Base-by-base conservation (phyloP, 2,329 filamentous ascomycete species). In the Fusarium marasasianum region DNA sequence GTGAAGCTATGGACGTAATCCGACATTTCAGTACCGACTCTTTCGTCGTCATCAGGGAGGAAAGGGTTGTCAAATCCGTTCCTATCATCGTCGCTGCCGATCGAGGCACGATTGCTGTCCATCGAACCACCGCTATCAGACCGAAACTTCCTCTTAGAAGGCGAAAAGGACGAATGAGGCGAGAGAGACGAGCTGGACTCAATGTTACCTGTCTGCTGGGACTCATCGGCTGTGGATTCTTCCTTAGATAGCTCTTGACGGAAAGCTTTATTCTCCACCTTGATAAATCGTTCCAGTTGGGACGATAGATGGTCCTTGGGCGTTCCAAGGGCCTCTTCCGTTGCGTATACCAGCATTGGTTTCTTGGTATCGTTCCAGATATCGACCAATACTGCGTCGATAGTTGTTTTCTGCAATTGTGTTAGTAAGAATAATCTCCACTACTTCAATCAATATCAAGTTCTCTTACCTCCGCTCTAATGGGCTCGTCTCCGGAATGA, bases 301-400 rank as follows among this genome's bases (percentile, higher is more conserved):
- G 81, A 75, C 47, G 87, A 81, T 22, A 89, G 78, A 17, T 83
- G 79, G n/a, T 43, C 63, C 37, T 45, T 68, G 18, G 77, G 71
- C n/a, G 69, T 66, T 24, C 58, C 33, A 15, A 78, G 41, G 14
- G 77, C 77, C 10, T 71, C 62, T 55, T 89, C 86, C 8, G 87
- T 87, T 29, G 88, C 88, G 74, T 90, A 90, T 9, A 90, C 80
- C 7, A 90, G 76, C 24, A 89, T 75, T 0, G 86, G 84, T 24
- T 81, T 83, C 62, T 85, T 87, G 14, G 84, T 85, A 54, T 88
- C 87, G 13, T 82, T 80, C 80, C 85, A 87, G 26, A 88, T 83
- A 15, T 85, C 83, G 54, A 82, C 77, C 7, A 88, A 79, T 31
- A 88, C 84, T 40, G 83, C 81, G 44, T 86, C 84, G 29, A 84